phyloP scores from a whole-genome alignment of 768 basidiomycete genomes.

The Suillus americanus region DNA sequence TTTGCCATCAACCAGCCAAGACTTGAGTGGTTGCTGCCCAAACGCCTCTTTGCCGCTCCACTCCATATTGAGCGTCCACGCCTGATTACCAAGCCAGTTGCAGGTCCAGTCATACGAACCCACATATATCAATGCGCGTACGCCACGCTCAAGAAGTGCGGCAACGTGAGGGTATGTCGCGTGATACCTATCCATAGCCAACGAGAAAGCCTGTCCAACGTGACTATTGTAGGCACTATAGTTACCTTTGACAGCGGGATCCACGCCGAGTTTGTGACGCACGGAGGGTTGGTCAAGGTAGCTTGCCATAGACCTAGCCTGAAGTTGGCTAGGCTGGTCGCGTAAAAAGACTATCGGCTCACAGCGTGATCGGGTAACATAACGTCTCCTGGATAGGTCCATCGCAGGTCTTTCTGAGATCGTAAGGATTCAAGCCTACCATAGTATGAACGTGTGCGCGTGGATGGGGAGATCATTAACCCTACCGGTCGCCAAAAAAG shows the following conservation, averaged over 20 bases:
- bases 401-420: constrained; percentile 63
- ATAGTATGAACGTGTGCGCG: not conserved
- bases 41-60: constrained; percentile 68
- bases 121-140: constrained; percentile 72
- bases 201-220: constrained; percentile 50
- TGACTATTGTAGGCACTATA: constrained; percentile 39
- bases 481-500: constrained; percentile 34
- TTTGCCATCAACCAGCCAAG: constrained; percentile 55
- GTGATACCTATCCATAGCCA: constrained; percentile 40
- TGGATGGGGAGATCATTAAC: not conserved
- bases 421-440: constrained; percentile 59
- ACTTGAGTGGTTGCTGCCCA: constrained; percentile 43
- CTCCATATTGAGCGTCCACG: constrained; percentile 71
- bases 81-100: constrained; percentile 75
- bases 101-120: constrained; percentile 81
- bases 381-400: constrained; percentile 45
- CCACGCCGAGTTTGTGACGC: constrained; percentile 62
- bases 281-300: constrained; percentile 64
- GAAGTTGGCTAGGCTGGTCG: not conserved
- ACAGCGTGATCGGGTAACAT: constrained; percentile 60
- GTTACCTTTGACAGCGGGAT: constrained; percentile 40
- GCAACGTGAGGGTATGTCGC: constrained; percentile 37
- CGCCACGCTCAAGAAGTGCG: constrained; percentile 68
- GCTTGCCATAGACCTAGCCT: constrained; percentile 49
- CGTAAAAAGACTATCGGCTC: constrained; percentile 6